These are phyloP conservation scores for Cutaneotrichosporon sp. DNA, from an alignment of 1,284 basidiomycete genomes.

Conservation along the genomic window DNA sequence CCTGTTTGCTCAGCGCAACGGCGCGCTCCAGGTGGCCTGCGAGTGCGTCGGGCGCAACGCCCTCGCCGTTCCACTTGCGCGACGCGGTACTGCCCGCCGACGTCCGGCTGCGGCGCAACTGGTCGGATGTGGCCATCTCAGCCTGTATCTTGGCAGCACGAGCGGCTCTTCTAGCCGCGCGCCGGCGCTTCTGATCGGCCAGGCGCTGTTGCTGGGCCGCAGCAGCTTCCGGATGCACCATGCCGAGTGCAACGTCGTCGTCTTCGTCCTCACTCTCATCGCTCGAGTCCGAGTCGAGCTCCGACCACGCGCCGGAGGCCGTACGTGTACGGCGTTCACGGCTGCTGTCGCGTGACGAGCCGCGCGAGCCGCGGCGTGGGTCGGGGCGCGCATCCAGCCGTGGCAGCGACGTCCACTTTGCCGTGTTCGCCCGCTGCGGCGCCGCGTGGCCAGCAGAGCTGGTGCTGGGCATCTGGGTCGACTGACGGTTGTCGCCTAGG, in stretches of 20 bases:
- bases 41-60: conserved; percentile 36
- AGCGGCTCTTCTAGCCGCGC: conserved; percentile 14
- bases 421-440: neutral
- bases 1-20: conserved; percentile 9
- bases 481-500: neutral
- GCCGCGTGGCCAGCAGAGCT: neutral
- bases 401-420: conserved; percentile 3
- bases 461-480: neutral
- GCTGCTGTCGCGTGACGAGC: conserved; percentile 8
- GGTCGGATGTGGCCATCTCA: neutral
- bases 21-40: conserved; percentile 25
- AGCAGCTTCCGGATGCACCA: conserved; percentile 36
- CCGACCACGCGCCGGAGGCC: conserved; percentile 8
- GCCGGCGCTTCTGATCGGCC: conserved; percentile 6
- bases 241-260: conserved; percentile 41
- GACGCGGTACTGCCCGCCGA: neutral
- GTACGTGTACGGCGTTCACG: conserved; percentile 2
- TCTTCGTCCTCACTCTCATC: conserved; percentile 4
- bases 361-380: conserved; percentile 1
- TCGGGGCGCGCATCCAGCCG: neutral
- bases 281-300: conserved; percentile 10
- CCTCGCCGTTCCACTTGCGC: conserved; percentile 42
- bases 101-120: conserved; percentile 12
- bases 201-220: conserved; percentile 23
- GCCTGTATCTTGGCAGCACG: conserved; percentile 6